These are phyloP conservation scores for Bacidia rubella DNA, from an alignment of 495 filamentous ascomycete genomes.

Conservation along the genomic window DNA sequence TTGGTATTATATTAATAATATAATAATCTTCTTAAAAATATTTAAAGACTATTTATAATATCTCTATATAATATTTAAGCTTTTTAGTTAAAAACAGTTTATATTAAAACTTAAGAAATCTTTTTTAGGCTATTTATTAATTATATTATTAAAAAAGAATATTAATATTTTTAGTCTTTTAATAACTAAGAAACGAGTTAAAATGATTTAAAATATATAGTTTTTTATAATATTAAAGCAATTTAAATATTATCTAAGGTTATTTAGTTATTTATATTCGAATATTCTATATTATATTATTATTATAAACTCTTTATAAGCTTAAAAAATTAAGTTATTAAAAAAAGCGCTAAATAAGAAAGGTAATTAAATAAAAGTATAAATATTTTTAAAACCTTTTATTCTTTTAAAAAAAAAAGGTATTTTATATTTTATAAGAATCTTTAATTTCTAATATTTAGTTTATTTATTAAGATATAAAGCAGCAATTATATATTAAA, in stretches of 20 bases:
- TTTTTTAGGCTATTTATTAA: no score
- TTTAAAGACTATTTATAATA: conserved; percentile 1
- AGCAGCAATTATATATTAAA: not conserved
- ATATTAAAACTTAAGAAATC: not conserved
- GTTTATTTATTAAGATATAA: not conserved
- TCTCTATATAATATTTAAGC: not conserved
- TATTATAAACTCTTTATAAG: not conserved
- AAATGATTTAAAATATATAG: not conserved
- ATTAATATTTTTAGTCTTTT: no score
- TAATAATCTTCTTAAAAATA: conserved; percentile 1
- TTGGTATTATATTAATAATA: conserved; percentile 7
- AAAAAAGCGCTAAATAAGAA: not conserved
- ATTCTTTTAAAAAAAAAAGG: not conserved
- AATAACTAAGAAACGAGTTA: no score
- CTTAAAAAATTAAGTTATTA: not conserved
- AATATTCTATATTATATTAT: not conserved
- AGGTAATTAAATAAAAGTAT: not conserved
- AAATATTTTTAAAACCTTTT: not conserved
- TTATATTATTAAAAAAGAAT: no score
- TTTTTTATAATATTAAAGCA: not conserved
- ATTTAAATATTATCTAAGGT: not conserved
- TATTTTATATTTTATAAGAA: not conserved
- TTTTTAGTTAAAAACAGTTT: not conserved
- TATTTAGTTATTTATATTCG: not conserved
- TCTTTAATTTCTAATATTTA: not conserved